Percentiles rank a stretch among this genome's conserved stretches.
Evolutionary conservation across 2,329 filamentous ascomycete genomes (phyloP).

Genomic region (Penicillium brasilianum): DNA sequence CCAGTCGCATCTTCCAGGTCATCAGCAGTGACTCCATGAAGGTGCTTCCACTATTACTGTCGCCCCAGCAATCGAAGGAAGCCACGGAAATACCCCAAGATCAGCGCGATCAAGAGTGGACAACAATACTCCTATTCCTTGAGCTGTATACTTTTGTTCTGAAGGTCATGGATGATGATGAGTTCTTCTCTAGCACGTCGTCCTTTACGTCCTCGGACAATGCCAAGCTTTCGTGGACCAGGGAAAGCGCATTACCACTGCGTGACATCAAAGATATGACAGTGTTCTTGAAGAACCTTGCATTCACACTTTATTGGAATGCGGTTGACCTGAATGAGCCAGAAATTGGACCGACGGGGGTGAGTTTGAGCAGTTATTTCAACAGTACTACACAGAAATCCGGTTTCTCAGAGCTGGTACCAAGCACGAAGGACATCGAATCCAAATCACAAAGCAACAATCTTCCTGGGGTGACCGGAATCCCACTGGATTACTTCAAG

Average conservation of each 20-base stretch:
- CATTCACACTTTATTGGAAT: constrained; percentile 87
- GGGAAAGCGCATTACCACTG: constrained; percentile 71
- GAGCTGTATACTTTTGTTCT: constrained; percentile 94
- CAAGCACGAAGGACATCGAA: constrained; percentile 42
- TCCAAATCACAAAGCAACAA: constrained; percentile 51
- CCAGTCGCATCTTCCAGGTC: constrained; percentile 61
- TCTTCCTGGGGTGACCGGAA: constrained; percentile 68
- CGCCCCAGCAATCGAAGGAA: constrained; percentile 57
- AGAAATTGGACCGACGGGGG: constrained; percentile 43
- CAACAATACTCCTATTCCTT: constrained; percentile 84
- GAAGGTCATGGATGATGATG: constrained; percentile 93
- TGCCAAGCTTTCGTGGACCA: constrained; percentile 60
- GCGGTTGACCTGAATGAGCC: constrained; percentile 66
- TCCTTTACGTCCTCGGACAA: constrained; percentile 51
- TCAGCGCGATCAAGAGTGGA: constrained; percentile 74
- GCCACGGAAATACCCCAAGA: constrained; percentile 34
- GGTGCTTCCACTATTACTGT: constrained; percentile 63
- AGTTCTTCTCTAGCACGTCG: constrained; percentile 74
- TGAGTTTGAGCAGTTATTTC: constrained; percentile 56
- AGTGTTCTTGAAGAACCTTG: constrained; percentile 85
- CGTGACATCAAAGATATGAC: constrained; percentile 75
- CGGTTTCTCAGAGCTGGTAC: constrained; percentile 21
- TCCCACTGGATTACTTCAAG: constrained; percentile 79
- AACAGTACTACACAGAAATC: constrained; percentile 28
- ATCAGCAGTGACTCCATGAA: constrained; percentile 63